Percentiles rank a stretch among this genome's conserved stretches.
These are phyloP conservation scores for Tilletiaria anomala DNA, from an alignment of 1,284 basidiomycete genomes.

Conservation along the genomic window DNA sequence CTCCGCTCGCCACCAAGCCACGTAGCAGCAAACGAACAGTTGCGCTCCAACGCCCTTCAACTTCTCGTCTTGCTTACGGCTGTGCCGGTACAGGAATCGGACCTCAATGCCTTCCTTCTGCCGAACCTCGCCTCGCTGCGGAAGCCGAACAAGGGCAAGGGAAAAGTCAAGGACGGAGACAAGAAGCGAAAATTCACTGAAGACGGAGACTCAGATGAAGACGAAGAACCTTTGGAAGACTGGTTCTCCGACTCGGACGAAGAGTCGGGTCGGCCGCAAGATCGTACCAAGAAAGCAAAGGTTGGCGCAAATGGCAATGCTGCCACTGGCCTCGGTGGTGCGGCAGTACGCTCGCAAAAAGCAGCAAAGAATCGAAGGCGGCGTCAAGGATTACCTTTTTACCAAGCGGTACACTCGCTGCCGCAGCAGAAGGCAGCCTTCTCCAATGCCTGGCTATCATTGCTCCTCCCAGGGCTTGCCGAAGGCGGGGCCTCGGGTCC, in stretches of 20 bases:
- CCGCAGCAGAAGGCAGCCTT: constrained; percentile 62
- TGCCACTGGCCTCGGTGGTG: neutral
- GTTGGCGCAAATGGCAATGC: neutral
- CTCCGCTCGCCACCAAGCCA: constrained; percentile 5
- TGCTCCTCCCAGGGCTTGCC: constrained; percentile 47
- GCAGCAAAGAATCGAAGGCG: constrained; percentile 28
- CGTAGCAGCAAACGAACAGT: constrained; percentile 23
- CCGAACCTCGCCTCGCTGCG: constrained; percentile 40
- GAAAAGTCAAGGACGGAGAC: constrained; percentile 11
- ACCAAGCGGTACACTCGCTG: constrained; percentile 50
- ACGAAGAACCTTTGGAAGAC: constrained; percentile 45
- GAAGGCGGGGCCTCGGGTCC: neutral
- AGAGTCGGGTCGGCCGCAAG: constrained; percentile 4
- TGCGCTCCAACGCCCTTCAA: constrained; percentile 53
- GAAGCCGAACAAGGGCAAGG: constrained; percentile 6
- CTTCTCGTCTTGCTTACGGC: constrained; percentile 64
- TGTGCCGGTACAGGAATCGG: constrained; percentile 60
- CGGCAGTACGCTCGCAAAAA: constrained; percentile 1
- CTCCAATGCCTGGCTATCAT: constrained; percentile 58
- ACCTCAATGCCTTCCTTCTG: constrained; percentile 70
- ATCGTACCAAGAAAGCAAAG: neutral
- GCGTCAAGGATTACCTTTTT: constrained; percentile 26
- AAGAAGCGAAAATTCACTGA: constrained; percentile 15
- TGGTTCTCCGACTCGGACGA: constrained; percentile 33
- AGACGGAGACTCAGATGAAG: constrained; percentile 25